A percentile compares a stretch with the other conserved stretches of the same genome.
These are phyloP conservation scores for Pseudophaeomoniella oleicola DNA, from an alignment of 2,329 filamentous ascomycete genomes.

Conservation along the genomic window DNA sequence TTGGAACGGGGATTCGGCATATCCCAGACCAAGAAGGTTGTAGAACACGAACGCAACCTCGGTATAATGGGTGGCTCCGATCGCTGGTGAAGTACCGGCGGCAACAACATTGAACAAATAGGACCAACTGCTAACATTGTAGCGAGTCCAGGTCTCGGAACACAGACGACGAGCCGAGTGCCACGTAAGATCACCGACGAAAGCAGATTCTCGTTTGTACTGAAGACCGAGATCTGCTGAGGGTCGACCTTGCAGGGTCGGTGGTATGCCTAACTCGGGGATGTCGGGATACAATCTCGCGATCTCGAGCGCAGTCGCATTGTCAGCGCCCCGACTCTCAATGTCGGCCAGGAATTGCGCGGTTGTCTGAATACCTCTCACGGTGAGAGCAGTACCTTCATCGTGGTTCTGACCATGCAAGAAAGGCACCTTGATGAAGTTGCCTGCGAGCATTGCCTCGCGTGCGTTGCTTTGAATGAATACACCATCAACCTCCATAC, in stretches of 20 bases:
- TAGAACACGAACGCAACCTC: background rate
- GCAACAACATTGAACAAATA: background rate
- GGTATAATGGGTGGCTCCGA: background rate
- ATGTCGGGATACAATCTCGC: too few relatives aligned
- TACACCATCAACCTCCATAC: conserved; percentile 33
- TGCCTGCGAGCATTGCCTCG: conserved; percentile 22
- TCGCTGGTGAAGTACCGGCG: background rate
- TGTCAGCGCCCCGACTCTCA: too few relatives aligned
- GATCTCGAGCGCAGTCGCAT: too few relatives aligned
- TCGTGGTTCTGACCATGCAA: conserved; percentile 32
- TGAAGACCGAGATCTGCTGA: background rate
- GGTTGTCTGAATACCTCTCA: too few relatives aligned
- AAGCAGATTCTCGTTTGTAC: background rate
- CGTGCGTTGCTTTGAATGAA: conserved; percentile 33
- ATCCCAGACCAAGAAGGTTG: conserved; percentile 6
- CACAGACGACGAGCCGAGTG: background rate
- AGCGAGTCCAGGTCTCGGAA: background rate
- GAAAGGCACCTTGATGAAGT: conserved; percentile 23
- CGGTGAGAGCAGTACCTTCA: conserved; percentile 45
- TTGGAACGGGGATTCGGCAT: conserved; percentile 2
- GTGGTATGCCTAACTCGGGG: too few relatives aligned
- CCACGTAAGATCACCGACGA: background rate
- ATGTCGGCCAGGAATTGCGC: too few relatives aligned
- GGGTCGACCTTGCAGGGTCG: too few relatives aligned
- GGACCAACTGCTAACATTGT: background rate